Percentiles rank a stretch among this genome's conserved stretches.
Evolutionary conservation across 495 filamentous ascomycete species (phyloP).

Genomic region (Penicillium lagena): DNA sequence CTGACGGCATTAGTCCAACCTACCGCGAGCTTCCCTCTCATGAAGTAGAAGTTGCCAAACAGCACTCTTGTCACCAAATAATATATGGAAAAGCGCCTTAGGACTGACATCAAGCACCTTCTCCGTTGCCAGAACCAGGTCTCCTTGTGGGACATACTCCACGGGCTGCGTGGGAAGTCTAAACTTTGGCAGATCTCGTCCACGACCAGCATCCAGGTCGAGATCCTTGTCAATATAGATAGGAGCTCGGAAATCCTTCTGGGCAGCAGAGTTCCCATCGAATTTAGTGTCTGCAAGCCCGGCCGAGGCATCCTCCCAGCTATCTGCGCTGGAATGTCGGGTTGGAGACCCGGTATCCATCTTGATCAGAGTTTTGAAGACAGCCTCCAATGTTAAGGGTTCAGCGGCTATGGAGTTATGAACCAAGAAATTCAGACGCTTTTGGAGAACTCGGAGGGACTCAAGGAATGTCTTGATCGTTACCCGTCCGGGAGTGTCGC

Average conservation of each 20-base stretch:
- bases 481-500: constrained; percentile 61
- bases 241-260: constrained; percentile 50
- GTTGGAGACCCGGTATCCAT: constrained; percentile 59
- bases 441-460: constrained; percentile 72
- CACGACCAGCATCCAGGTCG: constrained; percentile 37
- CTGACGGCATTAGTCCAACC: neutral
- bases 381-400: constrained; percentile 53
- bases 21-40: constrained; percentile 70
- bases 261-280: constrained; percentile 9
- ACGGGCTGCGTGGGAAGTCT: constrained; percentile 80
- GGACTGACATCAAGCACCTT: constrained; percentile 79
- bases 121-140: constrained; percentile 64
- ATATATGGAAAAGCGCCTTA: constrained; percentile 89
- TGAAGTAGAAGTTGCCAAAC: constrained; percentile 90
- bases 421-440: constrained; percentile 75
- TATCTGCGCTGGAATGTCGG: constrained; percentile 70
- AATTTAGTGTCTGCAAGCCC: constrained; percentile 35
- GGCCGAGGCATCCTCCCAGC: constrained; percentile 85
- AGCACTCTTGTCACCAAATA: constrained; percentile 92
- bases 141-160: constrained; percentile 72
- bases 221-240: constrained; percentile 60
- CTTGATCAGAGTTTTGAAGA: constrained; percentile 57
- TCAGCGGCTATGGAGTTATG: constrained; percentile 64
- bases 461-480: constrained; percentile 92
- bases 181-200: constrained; percentile 64